Base-by-base conservation (phyloP, 2,329 filamentous ascomycete genomes). In the Trichoderma atroviride region DNA sequence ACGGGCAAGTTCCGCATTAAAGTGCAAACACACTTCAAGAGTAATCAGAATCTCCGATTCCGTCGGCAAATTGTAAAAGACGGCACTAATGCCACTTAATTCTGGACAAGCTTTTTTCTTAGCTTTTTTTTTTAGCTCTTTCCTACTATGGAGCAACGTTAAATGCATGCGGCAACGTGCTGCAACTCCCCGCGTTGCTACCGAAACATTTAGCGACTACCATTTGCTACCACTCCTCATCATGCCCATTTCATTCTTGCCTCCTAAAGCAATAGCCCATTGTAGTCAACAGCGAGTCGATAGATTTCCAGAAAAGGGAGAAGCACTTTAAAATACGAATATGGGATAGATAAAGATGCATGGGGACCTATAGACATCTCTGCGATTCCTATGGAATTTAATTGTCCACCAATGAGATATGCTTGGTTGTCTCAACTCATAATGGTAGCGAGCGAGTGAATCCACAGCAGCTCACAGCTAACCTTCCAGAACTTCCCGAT, bases 321-420 rank as follows among this genome's bases (percentile, higher is more conserved):
- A 56, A 5, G 1, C 5, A 62, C 16, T 19, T 16, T 19, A 6
- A 31, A 13, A 56, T 43, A n/a, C 50, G 3, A 5, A 13, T 22
- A 56, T 10, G 29, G 33, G 35, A 13, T 16, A 40, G 13, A 11
- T 33, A n/a, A 40, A n/a, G 3, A n/a, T 33, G 14, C 16, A 29
- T 9, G 31, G 47, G 11, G 13, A 14, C 3, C 14, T 1, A 50
- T 35, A 65, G 2, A n/a, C 37, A 37, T n/a, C 16, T 7, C 19
- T 35, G 13, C 37, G 47, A 19, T 58, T 35, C 14, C 53, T n/a
- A 10, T n/a, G 53, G 43, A 5, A 24, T 58, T 16, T 14, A 14
- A 35, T 56, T 50, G 14, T 50, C 63, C 63, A 66, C 63, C 53
- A 66, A 66, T 58, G 19, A 50, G 13, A 35, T 24, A 50, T 43